Conservation (phyloP, 139 green algal genomes). For the Haematococcus lacustris region DNA sequence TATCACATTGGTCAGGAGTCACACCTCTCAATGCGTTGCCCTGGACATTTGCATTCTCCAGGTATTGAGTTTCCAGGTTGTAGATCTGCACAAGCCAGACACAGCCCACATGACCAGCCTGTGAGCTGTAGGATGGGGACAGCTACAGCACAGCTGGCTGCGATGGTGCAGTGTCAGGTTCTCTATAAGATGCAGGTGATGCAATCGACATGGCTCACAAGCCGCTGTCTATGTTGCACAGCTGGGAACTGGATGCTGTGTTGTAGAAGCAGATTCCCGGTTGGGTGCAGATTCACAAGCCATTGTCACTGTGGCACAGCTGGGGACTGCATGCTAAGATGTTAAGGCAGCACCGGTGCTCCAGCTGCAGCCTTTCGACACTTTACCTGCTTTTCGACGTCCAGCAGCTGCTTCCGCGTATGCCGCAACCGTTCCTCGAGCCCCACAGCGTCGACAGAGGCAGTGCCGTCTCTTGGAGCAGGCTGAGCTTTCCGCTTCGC, state of each 20-base stretch:
- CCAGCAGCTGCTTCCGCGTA: constrained; percentile 32
- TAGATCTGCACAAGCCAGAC: constrained; percentile 39
- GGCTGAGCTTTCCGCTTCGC: no score
- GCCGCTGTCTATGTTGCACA: not conserved
- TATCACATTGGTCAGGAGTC: no score
- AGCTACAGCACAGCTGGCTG: no score
- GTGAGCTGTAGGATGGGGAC: no score
- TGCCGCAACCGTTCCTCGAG: constrained; percentile 34
- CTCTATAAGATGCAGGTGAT: no score
- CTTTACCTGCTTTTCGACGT: constrained; percentile 35
- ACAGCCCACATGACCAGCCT: not conserved
- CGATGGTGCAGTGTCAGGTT: no score
- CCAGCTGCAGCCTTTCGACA: not conserved
- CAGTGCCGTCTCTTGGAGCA: no score
- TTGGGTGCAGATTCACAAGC: not conserved
- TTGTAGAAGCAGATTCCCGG: no score
- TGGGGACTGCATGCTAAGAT: not conserved
- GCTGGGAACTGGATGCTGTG: not conserved
- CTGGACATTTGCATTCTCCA: constrained; percentile 40
- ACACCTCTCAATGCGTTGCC: constrained; percentile 53
- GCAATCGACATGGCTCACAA: no score
- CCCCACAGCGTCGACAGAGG: constrained; percentile 26
- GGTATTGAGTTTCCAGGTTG: constrained; percentile 56
- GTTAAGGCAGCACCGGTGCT: not conserved
- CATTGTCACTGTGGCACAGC: not conserved